Conservation (phyloP, 441 rosid genomes). For the Erodium moschatum region DNA sequence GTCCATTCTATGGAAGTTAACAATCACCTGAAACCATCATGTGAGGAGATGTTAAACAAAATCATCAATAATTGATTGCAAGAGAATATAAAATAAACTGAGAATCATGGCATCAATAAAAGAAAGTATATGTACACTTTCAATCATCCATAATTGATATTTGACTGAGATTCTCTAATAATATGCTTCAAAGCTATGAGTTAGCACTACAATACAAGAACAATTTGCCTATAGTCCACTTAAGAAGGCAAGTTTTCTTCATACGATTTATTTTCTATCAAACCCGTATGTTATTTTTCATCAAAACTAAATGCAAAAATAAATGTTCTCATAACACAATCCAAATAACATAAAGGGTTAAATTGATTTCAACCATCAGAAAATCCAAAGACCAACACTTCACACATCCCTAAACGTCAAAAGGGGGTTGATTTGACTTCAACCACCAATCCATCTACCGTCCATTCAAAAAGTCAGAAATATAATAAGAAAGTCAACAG, state of each 20-base stretch:
- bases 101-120: not conserved
- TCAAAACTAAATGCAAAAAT: not conserved
- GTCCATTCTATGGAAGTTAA: constrained; percentile 40
- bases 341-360: not conserved
- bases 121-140: not conserved
- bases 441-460: constrained; percentile 15
- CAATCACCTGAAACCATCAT: constrained; percentile 23
- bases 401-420: too few relatives aligned
- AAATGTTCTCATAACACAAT: too few relatives aligned
- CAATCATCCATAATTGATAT: not conserved
- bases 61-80: not conserved
- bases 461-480: constrained; percentile 14
- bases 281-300: not conserved
- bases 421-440: constrained; percentile 20
- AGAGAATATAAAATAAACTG: not conserved
- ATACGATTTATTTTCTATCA: not conserved
- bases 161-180: not conserved
- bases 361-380: not conserved
- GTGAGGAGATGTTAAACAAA: constrained; percentile 12
- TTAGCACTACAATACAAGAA: not conserved
- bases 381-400: not conserved
- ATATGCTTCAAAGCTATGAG: not conserved
- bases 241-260: not conserved
- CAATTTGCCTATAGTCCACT: not conserved
- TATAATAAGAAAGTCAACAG: not conserved